A percentile compares a stretch with the other conserved stretches of the same genome.
Evolutionary conservation across 345 rosid species (phyloP).

Genomic region (Murraya paniculata): DNA sequence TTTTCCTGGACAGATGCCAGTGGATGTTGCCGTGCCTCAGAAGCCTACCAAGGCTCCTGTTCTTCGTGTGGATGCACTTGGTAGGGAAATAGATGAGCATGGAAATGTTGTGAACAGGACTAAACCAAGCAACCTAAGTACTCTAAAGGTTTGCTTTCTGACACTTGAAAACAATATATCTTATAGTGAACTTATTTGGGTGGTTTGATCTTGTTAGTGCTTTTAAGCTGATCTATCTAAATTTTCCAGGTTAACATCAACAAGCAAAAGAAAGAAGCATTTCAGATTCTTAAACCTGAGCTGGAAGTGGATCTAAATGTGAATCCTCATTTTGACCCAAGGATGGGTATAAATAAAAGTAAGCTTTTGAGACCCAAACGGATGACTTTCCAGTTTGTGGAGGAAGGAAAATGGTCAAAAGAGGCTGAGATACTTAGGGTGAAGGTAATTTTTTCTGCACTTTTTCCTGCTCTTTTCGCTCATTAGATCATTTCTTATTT

Average conservation of each 20-base stretch:
- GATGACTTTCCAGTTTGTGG: slow-evolving; percentile 89
- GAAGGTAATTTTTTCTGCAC: slow-evolving; percentile 42
- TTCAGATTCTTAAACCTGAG: slow-evolving; percentile 95
- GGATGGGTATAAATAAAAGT: slow-evolving; percentile 79
- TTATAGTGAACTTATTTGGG: not conserved
- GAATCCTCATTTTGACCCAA: slow-evolving; percentile 74
- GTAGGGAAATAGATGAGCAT: slow-evolving; percentile 96
- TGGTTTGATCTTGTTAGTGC: slow-evolving; percentile 1
- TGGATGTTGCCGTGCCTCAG: slow-evolving; percentile 56
- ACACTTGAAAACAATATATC: not conserved
- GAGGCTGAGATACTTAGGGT: slow-evolving; percentile 84
- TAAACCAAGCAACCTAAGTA: slow-evolving; percentile 93
- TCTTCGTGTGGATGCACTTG: slow-evolving; percentile 86
- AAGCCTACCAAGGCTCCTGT: slow-evolving; percentile 88
- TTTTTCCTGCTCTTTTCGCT: not conserved
- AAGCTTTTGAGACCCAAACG: slow-evolving; percentile 91
- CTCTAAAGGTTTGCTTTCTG: slow-evolving; percentile 66
- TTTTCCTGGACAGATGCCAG: slow-evolving; percentile 65
- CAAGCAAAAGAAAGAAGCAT: slow-evolving; percentile 94
- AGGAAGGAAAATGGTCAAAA: slow-evolving; percentile 96
- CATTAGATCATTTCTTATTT: too few relatives aligned
- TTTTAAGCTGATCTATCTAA: not conserved
- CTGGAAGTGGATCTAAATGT: slow-evolving; percentile 76
- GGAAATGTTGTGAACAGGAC: slow-evolving; percentile 78
- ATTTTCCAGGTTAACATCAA: slow-evolving; percentile 86